Evolutionary conservation across 2,329 filamentous ascomycete genomes (phyloP).

Genomic region (Colletotrichum tofieldiae): DNA sequence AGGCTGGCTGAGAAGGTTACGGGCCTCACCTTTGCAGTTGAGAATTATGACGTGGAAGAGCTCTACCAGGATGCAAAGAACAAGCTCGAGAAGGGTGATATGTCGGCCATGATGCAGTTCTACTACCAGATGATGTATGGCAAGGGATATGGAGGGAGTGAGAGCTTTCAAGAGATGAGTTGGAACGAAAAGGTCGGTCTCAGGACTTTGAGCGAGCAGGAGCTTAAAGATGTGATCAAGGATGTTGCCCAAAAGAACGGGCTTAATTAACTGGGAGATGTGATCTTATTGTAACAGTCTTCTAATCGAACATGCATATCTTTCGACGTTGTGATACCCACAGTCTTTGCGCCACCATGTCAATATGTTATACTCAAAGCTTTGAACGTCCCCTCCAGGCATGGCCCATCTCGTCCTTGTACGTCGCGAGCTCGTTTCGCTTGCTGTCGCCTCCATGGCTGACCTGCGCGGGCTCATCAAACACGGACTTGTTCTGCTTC

Average conservation of each 20-base stretch:
- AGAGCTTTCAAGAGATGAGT: conserved; percentile 35
- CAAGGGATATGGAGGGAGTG: conserved; percentile 28
- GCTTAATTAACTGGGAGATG: not conserved
- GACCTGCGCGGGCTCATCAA: conserved; percentile 55
- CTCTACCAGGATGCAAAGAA: conserved; percentile 18
- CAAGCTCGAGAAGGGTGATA: not conserved
- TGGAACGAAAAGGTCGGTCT: conserved; percentile 23
- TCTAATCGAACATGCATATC: conserved; percentile 9
- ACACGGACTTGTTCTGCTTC: conserved; percentile 50
- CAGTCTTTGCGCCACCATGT: conserved; percentile 7
- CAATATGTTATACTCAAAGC: conserved; percentile 4
- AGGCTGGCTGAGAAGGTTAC: conserved; percentile 46
- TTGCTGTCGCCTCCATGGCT: conserved; percentile 60
- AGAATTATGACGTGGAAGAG: conserved; percentile 10
- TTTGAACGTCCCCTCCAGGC: conserved; percentile 38
- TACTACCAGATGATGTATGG: conserved; percentile 37
- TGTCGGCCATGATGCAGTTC: conserved; percentile 15
- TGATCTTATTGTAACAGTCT: conserved; percentile 16
- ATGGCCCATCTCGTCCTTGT: conserved; percentile 55
- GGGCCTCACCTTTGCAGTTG: conserved; percentile 2
- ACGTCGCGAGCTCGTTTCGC: conserved; percentile 58
- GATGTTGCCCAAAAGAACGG: not conserved
- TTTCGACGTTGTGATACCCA: not conserved
- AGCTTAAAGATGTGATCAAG: not conserved
- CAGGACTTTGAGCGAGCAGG: not conserved